Base-by-base conservation (phyloP, 129 eudicot genomes). In the Flaveria sonorensis region DNA sequence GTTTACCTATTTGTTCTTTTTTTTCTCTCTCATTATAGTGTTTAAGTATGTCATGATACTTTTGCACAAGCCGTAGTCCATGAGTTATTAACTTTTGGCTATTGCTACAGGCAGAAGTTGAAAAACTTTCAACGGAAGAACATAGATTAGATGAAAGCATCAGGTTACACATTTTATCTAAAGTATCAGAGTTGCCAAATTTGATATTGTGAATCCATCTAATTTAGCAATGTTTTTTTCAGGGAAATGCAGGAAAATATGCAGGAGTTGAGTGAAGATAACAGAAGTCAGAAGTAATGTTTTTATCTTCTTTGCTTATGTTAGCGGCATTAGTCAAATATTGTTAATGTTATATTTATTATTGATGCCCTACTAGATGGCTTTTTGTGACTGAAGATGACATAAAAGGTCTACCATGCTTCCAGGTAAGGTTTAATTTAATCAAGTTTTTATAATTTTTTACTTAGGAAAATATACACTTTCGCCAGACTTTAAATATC, bases 321-420 rank as follows among this genome's bases (percentile, higher is more conserved):
- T 45, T 52, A 53, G 53, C 10, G 2, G 32, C 63, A 4, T 13
- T 43, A 32, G 8, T 56, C 51, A 18, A 36, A 48, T 68, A 43
- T 30, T 65, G 18, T 19, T 19, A 70, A 57, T 57, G 21, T 64
- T 71, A 26, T 77, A 28, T 13, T 45, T 12, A 4, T 40, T 76
- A 43, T 51, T 70, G 23, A 71, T 21, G 16, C 70, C 26, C 14
- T 52, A 55, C 65, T 79, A 95, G 99, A 84, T 95, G 97, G 97
- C 94, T 95, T 78, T 95, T 95, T 78, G 96, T 95, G 45, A 95
- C 96, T 50, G 99, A 95, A 84, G 99, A 91, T 26, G 99, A 95
- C 82, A 95, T 95, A 60, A 95, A 92, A 81, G 87, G 86, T 70
- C 81, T 89, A 72, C 95, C 97, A 23, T 89, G 96, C 83, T 95